Base-by-base conservation (phyloP, 2,329 filamentous ascomycete species). In the Sporothrix brunneoviolacea region DNA sequence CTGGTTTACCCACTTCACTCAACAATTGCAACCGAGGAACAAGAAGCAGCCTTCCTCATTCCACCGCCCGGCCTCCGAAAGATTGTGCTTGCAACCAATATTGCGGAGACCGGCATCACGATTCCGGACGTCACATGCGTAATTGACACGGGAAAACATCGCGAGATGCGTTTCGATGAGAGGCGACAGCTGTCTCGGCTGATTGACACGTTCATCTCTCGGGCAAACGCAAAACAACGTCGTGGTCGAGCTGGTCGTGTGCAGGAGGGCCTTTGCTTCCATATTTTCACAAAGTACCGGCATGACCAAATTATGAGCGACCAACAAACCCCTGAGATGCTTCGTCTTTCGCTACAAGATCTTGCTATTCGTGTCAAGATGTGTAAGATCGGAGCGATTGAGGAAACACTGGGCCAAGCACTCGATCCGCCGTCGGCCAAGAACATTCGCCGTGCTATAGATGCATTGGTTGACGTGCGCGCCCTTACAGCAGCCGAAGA, bases 111-210 rank as follows among this genome's bases (percentile, higher is more conserved):
- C 1, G 93, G 93, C 71, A 95, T 98, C 62, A 98, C 93, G 0
- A 98, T 98, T 57, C 93, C 93, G 1, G 93, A 98, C 64, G 88
- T 98, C 27, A 97, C 93, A 0, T 95, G 91, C 60, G 93, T 98
- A 40, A 86, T 98, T 52, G 93, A 98, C 65, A 91, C 90, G 1
- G 93, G 93, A 51, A 97, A 95, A 67, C 91, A 97, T 67, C 90
- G 94, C 58, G 91, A 95, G 67, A 96, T 96, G 91, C 77, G 91
- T 24, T 97, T 95, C 60, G 91, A 98, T 62, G 93, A 98, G 69
- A 82, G 88, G 50, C 79, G 90, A 51, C 93, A 98, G 62, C 75
- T 98, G 30, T 97, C 91, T 1, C 80, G 88, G 19, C 77, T 98
- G 18, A 85, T 95, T 30, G 91, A 97, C 64, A 90, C 90, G 0